These are phyloP conservation scores for Amesomyces nigricolor DNA, from an alignment of 2,329 filamentous ascomycete species.

Conservation along the genomic window DNA sequence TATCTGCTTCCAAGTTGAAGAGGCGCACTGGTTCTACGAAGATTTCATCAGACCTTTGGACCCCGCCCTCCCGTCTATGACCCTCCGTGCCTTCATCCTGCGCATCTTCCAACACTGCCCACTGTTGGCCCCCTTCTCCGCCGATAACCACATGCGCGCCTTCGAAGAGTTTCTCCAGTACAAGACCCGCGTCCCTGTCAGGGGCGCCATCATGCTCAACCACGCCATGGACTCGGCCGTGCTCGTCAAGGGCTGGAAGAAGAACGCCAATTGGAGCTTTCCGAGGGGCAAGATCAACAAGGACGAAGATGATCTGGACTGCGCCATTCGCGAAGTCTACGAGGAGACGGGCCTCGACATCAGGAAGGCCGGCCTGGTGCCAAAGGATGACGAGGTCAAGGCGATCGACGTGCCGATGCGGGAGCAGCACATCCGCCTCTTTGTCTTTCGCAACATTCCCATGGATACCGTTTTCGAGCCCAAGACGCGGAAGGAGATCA, in stretches of 20 bases:
- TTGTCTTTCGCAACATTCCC: slow-evolving; percentile 83
- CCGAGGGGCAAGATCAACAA: slow-evolving; percentile 97
- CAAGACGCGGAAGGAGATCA: slow-evolving; percentile 92
- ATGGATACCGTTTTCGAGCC: slow-evolving; percentile 85
- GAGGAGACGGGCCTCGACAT: slow-evolving; percentile 94
- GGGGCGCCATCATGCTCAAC: slow-evolving; percentile 90
- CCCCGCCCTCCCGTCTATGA: slow-evolving; percentile 76
- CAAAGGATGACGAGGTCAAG: slow-evolving; percentile 65
- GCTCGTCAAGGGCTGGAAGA: slow-evolving; percentile 97
- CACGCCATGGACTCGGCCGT: slow-evolving; percentile 90
- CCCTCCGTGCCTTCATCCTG: slow-evolving; percentile 77
- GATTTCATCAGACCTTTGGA: slow-evolving; percentile 94
- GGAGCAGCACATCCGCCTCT: slow-evolving; percentile 88
- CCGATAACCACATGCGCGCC: slow-evolving; percentile 70
- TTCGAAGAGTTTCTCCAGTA: slow-evolving; percentile 92
- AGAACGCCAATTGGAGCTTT: slow-evolving; percentile 92
- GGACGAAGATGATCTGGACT: slow-evolving; percentile 88
- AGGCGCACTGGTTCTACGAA: slow-evolving; percentile 99
- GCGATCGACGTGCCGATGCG: slow-evolving; percentile 84
- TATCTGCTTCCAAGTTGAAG: slow-evolving; percentile 97
- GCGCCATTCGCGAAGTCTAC: slow-evolving; percentile 88
- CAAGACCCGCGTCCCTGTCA: slow-evolving; percentile 89
- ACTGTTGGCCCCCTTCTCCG: slow-evolving; percentile 73
- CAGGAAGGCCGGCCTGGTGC: slow-evolving; percentile 66
- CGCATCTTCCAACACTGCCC: slow-evolving; percentile 93